Base-by-base conservation (phyloP, 1,284 basidiomycete species). In the Cryptococcus sp. region DNA sequence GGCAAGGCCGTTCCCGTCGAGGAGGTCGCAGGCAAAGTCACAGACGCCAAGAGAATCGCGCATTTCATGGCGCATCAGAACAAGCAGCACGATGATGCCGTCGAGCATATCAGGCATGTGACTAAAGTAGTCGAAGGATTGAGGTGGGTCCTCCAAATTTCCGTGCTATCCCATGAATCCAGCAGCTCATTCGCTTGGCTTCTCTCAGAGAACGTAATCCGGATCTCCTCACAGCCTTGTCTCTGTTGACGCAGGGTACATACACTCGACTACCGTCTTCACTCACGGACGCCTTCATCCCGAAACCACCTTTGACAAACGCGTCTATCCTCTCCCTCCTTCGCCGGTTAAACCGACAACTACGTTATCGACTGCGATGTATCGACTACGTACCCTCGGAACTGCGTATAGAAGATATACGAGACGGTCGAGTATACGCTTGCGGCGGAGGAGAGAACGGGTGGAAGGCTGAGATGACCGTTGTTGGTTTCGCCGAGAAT, bases 21-120 rank as follows among this genome's bases (percentile, higher is more conserved):
- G 7, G 53, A 44, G 19, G 44, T 17, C 15, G 57, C 63, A 44
- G 75, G 75, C 10, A 72, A 72, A 50, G 73, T 76, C 5, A 74
- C 75, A 27, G 74, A 77, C 55, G 70, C 73, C 20, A 71, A 72
- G 50, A 57, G 75, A 46, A 69, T 77, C 51, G 67, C 69, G 49
- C 64, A 71, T 35, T 73, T 73, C 49, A 62, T 77, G 54, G 68
- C 71, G 42, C 74, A 77, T 62, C 75, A 77, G 50, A 77, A 76
- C 47, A 62, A 59, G 5, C 75, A 77, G 53, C 74, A 76, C 54
- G 71, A 74, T 42, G 60, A 56, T 6, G 71, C 74, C 11, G 65
- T 77, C 15, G 60, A 56, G 13, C 75, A 77, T 59, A 50, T 76
- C 19, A 62, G 60, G 25, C 71, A 75, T 60, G 64, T 71, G 23